Conservation (phyloP, 768 basidiomycete species). For the Leucocoprinus birnbaumii region DNA sequence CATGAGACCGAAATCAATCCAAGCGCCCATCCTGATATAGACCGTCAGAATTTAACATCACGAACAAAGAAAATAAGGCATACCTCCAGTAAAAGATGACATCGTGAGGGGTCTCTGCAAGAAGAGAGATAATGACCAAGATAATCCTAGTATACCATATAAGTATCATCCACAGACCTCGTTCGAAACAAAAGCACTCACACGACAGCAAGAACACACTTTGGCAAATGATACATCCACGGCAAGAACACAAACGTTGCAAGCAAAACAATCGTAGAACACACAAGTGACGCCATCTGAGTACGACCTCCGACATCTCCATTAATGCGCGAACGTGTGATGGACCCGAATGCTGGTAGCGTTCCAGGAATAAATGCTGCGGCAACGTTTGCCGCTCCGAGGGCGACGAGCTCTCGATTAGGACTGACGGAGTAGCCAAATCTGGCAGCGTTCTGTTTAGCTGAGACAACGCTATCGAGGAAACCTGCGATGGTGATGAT, state of each 20-base stretch:
- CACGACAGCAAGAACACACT: conserved; percentile 88
- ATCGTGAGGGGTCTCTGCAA: conserved; percentile 87
- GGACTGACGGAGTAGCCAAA: conserved; percentile 89
- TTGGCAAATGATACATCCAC: conserved; percentile 82
- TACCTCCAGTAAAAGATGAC: conserved; percentile 82
- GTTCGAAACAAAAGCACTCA: conserved; percentile 33
- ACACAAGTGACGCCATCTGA: conserved; percentile 85
- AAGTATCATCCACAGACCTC: not conserved
- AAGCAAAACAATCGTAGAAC: conserved; percentile 70
- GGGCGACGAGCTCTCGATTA: conserved; percentile 92
- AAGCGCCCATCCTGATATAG: conserved; percentile 76
- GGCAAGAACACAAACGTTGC: conserved; percentile 91
- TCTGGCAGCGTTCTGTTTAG: conserved; percentile 85
- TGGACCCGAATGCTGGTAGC: conserved; percentile 89
- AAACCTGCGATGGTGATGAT: conserved; percentile 85
- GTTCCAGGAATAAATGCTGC: conserved; percentile 85
- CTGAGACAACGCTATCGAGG: conserved; percentile 92
- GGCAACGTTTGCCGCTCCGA: conserved; percentile 80
- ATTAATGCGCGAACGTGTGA: conserved; percentile 89
- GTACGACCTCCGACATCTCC: conserved; percentile 86
- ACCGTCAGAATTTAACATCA: not conserved
- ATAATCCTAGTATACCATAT: conserved; percentile 58
- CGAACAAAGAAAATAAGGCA: conserved; percentile 16
- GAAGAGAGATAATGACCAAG: conserved; percentile 80
- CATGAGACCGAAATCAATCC: conserved; percentile 88